Evolutionary conservation across 768 basidiomycete genomes (phyloP), one percentile per base, ranked within the genome.

Genomic region (Mycena chlorophos): DNA sequence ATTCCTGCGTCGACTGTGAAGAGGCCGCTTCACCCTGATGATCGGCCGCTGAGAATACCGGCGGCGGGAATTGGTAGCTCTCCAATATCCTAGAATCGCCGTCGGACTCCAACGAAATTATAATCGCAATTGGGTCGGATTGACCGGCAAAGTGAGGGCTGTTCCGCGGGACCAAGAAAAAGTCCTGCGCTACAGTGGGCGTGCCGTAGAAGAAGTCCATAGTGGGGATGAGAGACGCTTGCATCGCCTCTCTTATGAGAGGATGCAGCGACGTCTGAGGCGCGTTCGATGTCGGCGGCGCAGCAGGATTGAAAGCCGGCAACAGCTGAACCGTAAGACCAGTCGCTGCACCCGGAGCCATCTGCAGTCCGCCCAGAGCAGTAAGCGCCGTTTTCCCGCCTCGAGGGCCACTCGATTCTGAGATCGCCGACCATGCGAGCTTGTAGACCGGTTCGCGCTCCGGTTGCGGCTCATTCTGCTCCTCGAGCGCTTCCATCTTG

Each of bases 391-490:
- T 93, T 45, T 84, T 80, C n/a, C 85, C 89, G 38, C 88, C 78
- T 65, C 85, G 72, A 47, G 84, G 77, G 74, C 87, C 84, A 3
- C 77, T 65, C 2, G 83, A 83, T 64, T 87, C 85, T 0, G 86
- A 75, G 68, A 87, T 92, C 1, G 82, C 80, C 53, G 87, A 89
- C 94, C 93, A 97, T 0, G 88, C 75, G 4, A 95, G 74, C 66
- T 90, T 94, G 78, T 89, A 93, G 29, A 97, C 82, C 3, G 94
- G 90, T 64, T 94, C 92, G 61, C 86, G 58, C 20, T 70, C 64
- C 25, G 59, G 49, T 17, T 51, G 49, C 29, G 58, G 49, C 3
- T 55, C 64, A 3, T 76, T 66, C 22, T 72, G 67, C 29, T 73
- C 65, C 52, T 85, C 84, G 12, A 87, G 66, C 47, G 71, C 68